A percentile compares a stretch with the other conserved stretches of the same genome.
Evolutionary conservation across 2,329 filamentous ascomycete genomes (phyloP).

Genomic region (Aspergillus arachidicola): DNA sequence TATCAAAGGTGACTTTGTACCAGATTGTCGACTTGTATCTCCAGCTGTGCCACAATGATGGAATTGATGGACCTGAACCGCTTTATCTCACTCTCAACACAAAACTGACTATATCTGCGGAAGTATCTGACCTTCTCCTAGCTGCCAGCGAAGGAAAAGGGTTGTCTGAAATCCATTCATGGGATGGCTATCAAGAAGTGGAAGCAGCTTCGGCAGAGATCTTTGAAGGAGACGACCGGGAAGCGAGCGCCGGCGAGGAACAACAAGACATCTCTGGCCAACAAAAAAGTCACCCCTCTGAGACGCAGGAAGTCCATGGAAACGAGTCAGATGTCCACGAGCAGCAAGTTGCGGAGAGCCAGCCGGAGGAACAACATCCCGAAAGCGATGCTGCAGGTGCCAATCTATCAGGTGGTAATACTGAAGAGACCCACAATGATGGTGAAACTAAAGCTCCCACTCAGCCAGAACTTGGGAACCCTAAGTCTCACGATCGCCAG

Average conservation of each 20-base stretch:
- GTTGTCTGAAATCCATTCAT: constrained; percentile 51
- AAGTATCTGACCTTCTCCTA: constrained; percentile 55
- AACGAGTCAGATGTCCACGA: constrained; percentile 10
- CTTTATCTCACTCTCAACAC: constrained; percentile 61
- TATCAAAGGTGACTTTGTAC: constrained; percentile 54
- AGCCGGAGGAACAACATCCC: not conserved
- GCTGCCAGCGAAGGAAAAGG: constrained; percentile 61
- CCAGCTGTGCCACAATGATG: constrained; percentile 62
- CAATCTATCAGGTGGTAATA: not conserved
- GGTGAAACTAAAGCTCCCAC: constrained; percentile 15
- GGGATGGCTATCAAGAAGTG: constrained; percentile 55
- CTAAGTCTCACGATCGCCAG: constrained; percentile 4
- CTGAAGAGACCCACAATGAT: constrained; percentile 12
- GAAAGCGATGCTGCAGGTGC: not conserved
- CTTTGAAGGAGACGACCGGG: constrained; percentile 15
- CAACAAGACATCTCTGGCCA: constrained; percentile 16
- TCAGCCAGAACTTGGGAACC: constrained; percentile 15
- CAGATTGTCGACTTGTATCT: constrained; percentile 64
- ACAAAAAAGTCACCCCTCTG: constrained; percentile 20
- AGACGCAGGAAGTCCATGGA: constrained; percentile 13
- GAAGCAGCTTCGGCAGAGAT: constrained; percentile 29
- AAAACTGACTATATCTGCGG: constrained; percentile 56
- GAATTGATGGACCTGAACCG: constrained; percentile 53
- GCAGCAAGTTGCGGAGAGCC: not conserved
- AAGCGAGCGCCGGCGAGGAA: constrained; percentile 16